Evolutionary conservation across 371 early-diverging fungal genomes (phyloP), one percentile per base, ranked within the genome.

Genomic region (Mortierella sp.): DNA sequence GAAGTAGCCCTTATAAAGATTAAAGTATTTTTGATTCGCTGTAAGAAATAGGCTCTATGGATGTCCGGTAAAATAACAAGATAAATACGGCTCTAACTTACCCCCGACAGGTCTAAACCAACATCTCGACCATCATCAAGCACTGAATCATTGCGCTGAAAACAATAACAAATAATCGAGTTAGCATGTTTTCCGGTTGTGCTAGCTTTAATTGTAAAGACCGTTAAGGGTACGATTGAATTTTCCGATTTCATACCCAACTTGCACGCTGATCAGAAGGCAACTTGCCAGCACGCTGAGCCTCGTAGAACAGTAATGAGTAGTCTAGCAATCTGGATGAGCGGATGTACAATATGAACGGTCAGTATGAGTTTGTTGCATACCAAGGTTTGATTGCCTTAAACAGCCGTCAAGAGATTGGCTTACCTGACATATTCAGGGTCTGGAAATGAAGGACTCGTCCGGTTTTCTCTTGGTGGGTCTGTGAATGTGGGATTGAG

Each of bases 261-360:
- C 82, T 56, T 8, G 88, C 83, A 77, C 89, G 72, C 40, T 87
- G 87, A 68, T 85, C 76, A 2, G 85, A 23, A 26, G 89, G 87
- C 19, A 90, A 64, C 10, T 77, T 83, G n/a, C 90, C 90, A 68
- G 88, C 84, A 47, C 88, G 71, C 66, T 90, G 90, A 15, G 89
- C 90, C 64, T 90, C 89, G 58, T 87, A 90, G 70, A 88, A 90
- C 67, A 78, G 72, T 10, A 89, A 61, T 1, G 86, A 84, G 28
- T 83, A 83, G 57, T 84, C 83, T 34, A 89, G 71, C n/a, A 89
- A 57, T 55, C 78, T 83, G n/a, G n/a, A 59, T 26, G 12, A 22
- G 15, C 26, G 28, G 15, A 26, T 53, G 10, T 15, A 53, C 15
- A 9, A 26, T 53, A 19, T 9, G 6, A 3, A 47, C 13, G 47